Evolutionary conservation across 192 early-diverging fungal genomes (phyloP).

Genomic region (Podila epicladia): DNA sequence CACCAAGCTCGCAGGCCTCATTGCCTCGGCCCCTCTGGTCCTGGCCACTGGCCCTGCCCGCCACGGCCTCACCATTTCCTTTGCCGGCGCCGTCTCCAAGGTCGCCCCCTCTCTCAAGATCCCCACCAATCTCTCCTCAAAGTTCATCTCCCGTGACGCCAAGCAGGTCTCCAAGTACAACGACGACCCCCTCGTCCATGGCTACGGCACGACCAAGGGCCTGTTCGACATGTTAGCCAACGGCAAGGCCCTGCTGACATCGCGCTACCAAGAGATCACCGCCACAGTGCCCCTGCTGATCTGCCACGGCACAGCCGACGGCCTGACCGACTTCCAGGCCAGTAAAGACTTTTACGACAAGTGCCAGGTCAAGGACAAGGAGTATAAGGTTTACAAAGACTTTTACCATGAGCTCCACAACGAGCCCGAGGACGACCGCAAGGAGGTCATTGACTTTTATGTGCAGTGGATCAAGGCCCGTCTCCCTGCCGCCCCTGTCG

Average conservation of each 20-base stretch:
- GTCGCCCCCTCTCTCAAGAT: conserved; percentile 57
- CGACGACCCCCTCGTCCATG: conserved; percentile 66
- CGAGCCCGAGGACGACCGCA: conserved; percentile 47
- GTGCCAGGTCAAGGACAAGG: conserved; percentile 53
- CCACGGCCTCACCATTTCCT: conserved; percentile 43
- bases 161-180: conserved; percentile 59
- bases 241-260: conserved; percentile 52
- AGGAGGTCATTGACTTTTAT: conserved; percentile 53
- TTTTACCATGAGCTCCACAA: conserved; percentile 51
- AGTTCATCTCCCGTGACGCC: conserved; percentile 55
- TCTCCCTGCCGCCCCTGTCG: conserved; percentile 1
- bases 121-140: conserved; percentile 54
- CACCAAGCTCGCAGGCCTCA: conserved; percentile 55
- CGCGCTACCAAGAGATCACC: conserved; percentile 48
- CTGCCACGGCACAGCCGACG: conserved; percentile 61
- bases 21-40: conserved; percentile 64
- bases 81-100: conserved; percentile 46
- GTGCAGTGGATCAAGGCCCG: conserved; percentile 54
- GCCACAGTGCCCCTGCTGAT: conserved; percentile 60
- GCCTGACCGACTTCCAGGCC: conserved; percentile 51
- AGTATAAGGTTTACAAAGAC: conserved; percentile 40
- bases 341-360: conserved; percentile 55
- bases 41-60: conserved; percentile 25
- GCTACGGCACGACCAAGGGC: conserved; percentile 56
- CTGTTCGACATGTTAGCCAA: conserved; percentile 60